Evolutionary conservation across 2,329 filamentous ascomycete species (phyloP), one percentile per base, ranked within the genome.

Genomic region (Talaromyces atroroseus): DNA sequence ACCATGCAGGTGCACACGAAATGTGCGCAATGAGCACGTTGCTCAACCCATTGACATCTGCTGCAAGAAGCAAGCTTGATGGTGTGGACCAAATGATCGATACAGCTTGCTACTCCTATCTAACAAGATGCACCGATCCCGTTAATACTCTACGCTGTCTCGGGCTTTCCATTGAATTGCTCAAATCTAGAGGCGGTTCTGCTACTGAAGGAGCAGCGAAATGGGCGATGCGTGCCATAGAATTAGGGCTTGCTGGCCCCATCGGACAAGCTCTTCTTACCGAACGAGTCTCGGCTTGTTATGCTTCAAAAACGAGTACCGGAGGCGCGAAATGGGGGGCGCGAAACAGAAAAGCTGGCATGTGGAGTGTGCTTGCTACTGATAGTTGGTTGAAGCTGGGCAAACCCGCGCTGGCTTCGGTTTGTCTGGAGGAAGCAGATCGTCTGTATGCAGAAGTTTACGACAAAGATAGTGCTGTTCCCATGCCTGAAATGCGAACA

Each of bases 1-100:
- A 97, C 67, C 90, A 96, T 68, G 94, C 94, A 0, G 92, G 89
- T 3, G 88, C 89, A 1, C 92, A 95, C 70, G 94, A 99, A 76
- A 97, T 99, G 92, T 87, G 89, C 29, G 92, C 90, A 5, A 76
- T 96, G 12, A 90, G 89, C 65, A 83, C 90, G 42, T 81, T 99
- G 34, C 80, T 99, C 59, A 86, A 87, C 65, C 85, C 89, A 0
- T 83, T 88, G 59, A 81, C 82, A 16, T 77, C 88, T 60, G 85
- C 84, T 2, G 85, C 87, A 14, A 96, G 92, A 68, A 84, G 83
- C 26, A 85, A 92, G 59, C 78, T 87, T 1, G 94, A 97, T 65
- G 87, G 84, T 5, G 82, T 96, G 40, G 90, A 95, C 64, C 83
- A 89, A 63, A 89, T 94, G 82, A 81, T 99, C 12, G 92, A 97